Base-by-base conservation (phyloP, 192 early-diverging fungal species). In the Radiomyces spectabilis region DNA sequence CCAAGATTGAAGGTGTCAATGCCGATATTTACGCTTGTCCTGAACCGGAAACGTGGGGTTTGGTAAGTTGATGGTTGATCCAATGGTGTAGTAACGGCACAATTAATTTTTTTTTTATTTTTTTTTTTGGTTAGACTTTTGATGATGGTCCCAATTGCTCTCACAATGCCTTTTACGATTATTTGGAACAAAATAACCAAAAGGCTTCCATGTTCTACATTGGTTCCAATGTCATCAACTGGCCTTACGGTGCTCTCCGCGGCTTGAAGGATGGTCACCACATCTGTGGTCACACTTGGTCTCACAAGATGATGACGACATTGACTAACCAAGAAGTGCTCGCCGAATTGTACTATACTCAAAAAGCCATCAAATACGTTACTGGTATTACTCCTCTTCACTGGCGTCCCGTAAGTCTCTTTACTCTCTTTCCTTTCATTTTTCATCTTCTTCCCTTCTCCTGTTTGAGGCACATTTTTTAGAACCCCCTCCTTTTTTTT, bases 41-140 rank as follows among this genome's bases (percentile, higher is more conserved):
- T 46, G 63, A 65, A 32, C 63, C 63, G 32, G 71, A 75, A 53
- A 75, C 73, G 15, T 73, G 72, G 67, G 66, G 74, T 1, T 27
- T 84, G n/a, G 73, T 77, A 68, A 21, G 75, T 73, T 59, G 75
- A 72, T 71, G 84, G 84, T 3, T n/a, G n/a, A n/a, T n/a, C n/a
- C n/a, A n/a, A n/a, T n/a, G n/a, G n/a, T n/a, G n/a, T n/a, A n/a
- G n/a, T n/a, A n/a, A n/a, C n/a, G n/a, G n/a, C n/a, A n/a, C n/a
- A n/a, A n/a, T n/a, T n/a, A n/a, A n/a, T 37, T 37, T 37, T 37
- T 37, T 37, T 37, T 37, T 37, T n/a, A 8, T n/a, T 37, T 37
- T n/a, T 37, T 37, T 8, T 37, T 37, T 37, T 37, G 35, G n/a
- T 29, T 22, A n/a, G n/a, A n/a, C n/a, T n/a, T n/a, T n/a, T 53